These are phyloP conservation scores for Calophaca sinica DNA, from an alignment of 306 rosid species.

Conservation along the genomic window DNA sequence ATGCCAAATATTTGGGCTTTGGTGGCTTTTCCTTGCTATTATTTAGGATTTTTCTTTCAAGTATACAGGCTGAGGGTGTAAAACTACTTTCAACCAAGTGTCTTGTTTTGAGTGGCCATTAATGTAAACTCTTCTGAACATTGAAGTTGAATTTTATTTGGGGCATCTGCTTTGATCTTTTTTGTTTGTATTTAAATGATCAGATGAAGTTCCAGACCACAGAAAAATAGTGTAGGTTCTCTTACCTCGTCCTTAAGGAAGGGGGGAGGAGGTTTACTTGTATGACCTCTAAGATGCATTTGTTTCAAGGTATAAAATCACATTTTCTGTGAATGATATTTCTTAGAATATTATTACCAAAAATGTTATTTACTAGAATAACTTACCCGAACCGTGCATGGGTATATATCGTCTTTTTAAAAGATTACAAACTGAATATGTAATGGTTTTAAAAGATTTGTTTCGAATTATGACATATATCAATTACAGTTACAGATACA, in stretches of 20 bases:
- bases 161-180: slow-evolving; percentile 6
- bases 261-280: not conserved
- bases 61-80: slow-evolving; percentile 60
- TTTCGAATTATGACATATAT: too few species aligned
- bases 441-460: too few species aligned
- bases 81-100: slow-evolving; percentile 49
- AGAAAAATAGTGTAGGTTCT: not conserved
- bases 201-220: not conserved
- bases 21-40: slow-evolving; percentile 51
- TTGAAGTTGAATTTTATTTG: slow-evolving; percentile 50
- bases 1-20: slow-evolving; percentile 58
- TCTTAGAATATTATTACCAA: too few species aligned
- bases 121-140: slow-evolving; percentile 47
- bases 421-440: too few species aligned
- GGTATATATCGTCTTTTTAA: too few species aligned
- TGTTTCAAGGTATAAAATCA: too few species aligned
- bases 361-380: too few species aligned
- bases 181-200: not conserved
- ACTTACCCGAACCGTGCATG: too few species aligned
- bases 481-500: too few species aligned
- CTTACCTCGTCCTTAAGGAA: not conserved
- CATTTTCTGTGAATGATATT: too few species aligned
- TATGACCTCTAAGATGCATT: not conserved
- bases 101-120: slow-evolving; percentile 53
- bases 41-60: slow-evolving; percentile 37